These are phyloP conservation scores for Knoxdaviesia proteae DNA, from an alignment of 2,329 filamentous ascomycete genomes.

Conservation along the genomic window DNA sequence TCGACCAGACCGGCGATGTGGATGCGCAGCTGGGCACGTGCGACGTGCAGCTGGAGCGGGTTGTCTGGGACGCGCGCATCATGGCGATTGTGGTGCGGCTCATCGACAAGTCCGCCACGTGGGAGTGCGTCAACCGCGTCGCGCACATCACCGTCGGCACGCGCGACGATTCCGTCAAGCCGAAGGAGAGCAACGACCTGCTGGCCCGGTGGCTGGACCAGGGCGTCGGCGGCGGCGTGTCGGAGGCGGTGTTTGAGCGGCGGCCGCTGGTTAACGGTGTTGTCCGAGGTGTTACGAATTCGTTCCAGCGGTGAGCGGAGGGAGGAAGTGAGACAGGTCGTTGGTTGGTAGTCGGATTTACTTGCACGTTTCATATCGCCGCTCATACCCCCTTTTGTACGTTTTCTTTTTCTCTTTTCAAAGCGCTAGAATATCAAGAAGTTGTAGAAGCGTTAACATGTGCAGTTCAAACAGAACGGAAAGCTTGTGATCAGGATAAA, in stretches of 20 bases:
- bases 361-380: too few species aligned
- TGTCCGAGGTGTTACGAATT: conserved; percentile 20
- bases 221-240: conserved; percentile 22
- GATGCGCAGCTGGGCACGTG: conserved; percentile 34
- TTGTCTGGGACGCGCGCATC: conserved; percentile 69
- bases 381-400: too few species aligned
- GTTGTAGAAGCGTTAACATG: too few species aligned
- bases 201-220: conserved; percentile 51
- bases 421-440: too few species aligned
- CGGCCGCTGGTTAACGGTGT: conserved; percentile 25
- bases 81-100: conserved; percentile 83
- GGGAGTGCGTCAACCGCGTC: conserved; percentile 55
- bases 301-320: not conserved
- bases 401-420: too few species aligned
- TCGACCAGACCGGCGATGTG: conserved; percentile 13
- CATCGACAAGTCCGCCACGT: conserved; percentile 30
- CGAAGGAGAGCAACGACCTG: conserved; percentile 82
- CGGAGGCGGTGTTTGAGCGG: conserved; percentile 27
- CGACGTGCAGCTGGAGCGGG: conserved; percentile 39
- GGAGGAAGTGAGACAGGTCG: not conserved
- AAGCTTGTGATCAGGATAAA: too few species aligned
- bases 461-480: too few species aligned
- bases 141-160: conserved; percentile 87
- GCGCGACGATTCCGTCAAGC: conserved; percentile 52
- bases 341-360: too few species aligned